Evolutionary conservation across 305 asterid species (phyloP), one percentile per base, ranked within the genome.

Genomic region (Andrographis paniculata): DNA sequence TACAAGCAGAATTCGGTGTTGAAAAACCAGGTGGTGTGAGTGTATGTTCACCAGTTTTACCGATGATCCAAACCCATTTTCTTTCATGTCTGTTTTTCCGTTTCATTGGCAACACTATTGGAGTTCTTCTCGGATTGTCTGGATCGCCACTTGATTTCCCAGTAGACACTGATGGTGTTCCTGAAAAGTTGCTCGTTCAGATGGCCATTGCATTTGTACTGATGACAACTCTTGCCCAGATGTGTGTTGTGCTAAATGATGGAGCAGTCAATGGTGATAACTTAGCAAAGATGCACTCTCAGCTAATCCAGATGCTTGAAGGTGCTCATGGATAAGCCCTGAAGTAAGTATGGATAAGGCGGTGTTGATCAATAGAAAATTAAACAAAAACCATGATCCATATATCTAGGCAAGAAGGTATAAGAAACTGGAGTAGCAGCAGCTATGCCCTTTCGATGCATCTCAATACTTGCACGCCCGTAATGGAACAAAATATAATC

Each of bases 381-480:
- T 9, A 52, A 21, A 55, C 43, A 60, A 64, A 43, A 50, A 33
- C 12, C 8, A 65, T n/a, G n/a, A n/a, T n/a, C n/a, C n/a, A n/a
- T 27, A 92, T 17, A 43, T 48, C 47, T 64, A 31, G 50, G 39
- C 59, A 37, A 50, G n/a, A n/a, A n/a, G n/a, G n/a, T 37, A 61
- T 93, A 93, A 56, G 99, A 79, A 60, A 93, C 84, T 42, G 95
- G 99, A 61, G 99, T 93, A 43, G 99, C 99, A 24, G 99, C 95
- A 66, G 99, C 97, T 60, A 92, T 84, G 56, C 99, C 67, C 99
- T 80, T 68, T 93, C 99, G 40, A 93, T 93, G 49, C 99, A 97
- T 79, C 95, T 76, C 67, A 93, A 58, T 80, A 79, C 91, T 92
- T 37, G 92, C 95, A 59, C 99, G 99, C 40, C 99, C 99, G 38